A percentile compares a stretch with the other conserved stretches of the same genome.
Conservation (phyloP, 2,329 filamentous ascomycete genomes). For the Berkeleyomyces rouxiae region DNA sequence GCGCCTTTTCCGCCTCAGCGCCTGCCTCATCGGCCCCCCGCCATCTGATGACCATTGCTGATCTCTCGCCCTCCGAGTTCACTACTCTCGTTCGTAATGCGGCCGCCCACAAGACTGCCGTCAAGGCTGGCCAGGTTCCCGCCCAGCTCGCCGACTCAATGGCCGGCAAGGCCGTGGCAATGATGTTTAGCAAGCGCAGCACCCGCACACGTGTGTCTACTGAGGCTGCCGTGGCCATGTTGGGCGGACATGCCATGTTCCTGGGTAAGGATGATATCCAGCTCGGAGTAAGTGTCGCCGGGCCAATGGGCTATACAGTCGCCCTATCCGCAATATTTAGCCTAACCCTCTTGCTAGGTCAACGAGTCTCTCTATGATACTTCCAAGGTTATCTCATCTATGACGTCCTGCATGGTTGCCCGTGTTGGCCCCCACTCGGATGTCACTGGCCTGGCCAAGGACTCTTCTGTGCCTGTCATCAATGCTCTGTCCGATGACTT, state of each 20-base stretch:
- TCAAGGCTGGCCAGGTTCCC: conserved; percentile 53
- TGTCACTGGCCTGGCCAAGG: conserved; percentile 49
- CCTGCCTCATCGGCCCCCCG: conserved; percentile 33
- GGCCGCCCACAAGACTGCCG: conserved; percentile 52
- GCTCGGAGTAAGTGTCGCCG: conserved; percentile 49
- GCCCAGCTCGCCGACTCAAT: conserved; percentile 44
- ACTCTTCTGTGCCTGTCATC: conserved; percentile 66
- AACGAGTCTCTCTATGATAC: conserved; percentile 96
- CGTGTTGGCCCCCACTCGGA: conserved; percentile 65
- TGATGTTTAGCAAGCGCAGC: conserved; percentile 94
- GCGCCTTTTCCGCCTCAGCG: conserved; percentile 27
- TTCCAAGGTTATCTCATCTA: conserved; percentile 80
- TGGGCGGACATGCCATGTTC: conserved; percentile 94
- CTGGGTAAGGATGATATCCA: conserved; percentile 92
- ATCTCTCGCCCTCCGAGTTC: conserved; percentile 67
- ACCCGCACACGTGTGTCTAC: conserved; percentile 89
- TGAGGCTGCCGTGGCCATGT: conserved; percentile 70
- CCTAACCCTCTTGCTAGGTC: conserved; percentile 32
- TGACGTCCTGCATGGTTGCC: conserved; percentile 71
- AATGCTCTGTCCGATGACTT: conserved; percentile 80
- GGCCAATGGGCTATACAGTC: not conserved
- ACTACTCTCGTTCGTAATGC: conserved; percentile 72
- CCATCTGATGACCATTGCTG: conserved; percentile 81
- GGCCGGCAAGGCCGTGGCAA: conserved; percentile 65
- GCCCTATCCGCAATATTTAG: not conserved